A percentile compares a stretch with the other conserved stretches of the same genome.
phyloP scores from a whole-genome alignment of 371 early-diverging fungal genomes.

The Circinella minor region DNA sequence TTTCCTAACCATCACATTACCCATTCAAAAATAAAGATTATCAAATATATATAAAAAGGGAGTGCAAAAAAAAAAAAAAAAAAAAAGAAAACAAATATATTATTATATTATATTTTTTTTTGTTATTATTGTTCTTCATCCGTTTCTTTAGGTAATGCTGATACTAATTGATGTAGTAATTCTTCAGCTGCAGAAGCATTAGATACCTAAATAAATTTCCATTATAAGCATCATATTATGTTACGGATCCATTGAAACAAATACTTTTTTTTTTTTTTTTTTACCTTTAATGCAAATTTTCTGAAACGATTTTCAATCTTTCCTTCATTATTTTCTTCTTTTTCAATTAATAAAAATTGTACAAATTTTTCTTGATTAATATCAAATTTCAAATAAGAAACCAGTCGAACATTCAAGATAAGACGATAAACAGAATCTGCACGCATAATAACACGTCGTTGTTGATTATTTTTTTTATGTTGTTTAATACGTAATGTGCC shows the following conservation, averaged over 20 bases:
- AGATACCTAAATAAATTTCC: background rate
- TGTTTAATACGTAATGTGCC: slow-evolving; percentile 46
- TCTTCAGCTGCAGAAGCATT: background rate
- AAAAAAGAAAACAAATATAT: background rate
- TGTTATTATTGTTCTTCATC: background rate
- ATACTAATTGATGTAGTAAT: background rate
- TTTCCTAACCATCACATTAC: too few species aligned
- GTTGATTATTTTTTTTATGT: slow-evolving; percentile 13
- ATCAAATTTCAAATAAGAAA: slow-evolving; percentile 56
- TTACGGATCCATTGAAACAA: too few species aligned
- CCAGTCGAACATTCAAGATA: slow-evolving; percentile 61
- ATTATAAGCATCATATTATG: too few species aligned
- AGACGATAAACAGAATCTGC: slow-evolving; percentile 63
- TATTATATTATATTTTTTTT: background rate
- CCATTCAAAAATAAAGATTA: background rate
- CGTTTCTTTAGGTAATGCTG: background rate
- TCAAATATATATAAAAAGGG: background rate
- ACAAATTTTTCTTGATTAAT: slow-evolving; percentile 65
- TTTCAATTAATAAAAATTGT: slow-evolving; percentile 56
- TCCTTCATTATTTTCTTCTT: slow-evolving; percentile 29
- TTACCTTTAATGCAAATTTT: slow-evolving; percentile 53
- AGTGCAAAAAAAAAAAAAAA: background rate
- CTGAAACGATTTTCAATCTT: slow-evolving; percentile 36
- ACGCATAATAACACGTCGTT: slow-evolving; percentile 64
- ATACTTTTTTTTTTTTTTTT: background rate